These are phyloP conservation scores for Helianthus annuus DNA, from an alignment of 129 eudicot species.

Conservation along the genomic window DNA sequence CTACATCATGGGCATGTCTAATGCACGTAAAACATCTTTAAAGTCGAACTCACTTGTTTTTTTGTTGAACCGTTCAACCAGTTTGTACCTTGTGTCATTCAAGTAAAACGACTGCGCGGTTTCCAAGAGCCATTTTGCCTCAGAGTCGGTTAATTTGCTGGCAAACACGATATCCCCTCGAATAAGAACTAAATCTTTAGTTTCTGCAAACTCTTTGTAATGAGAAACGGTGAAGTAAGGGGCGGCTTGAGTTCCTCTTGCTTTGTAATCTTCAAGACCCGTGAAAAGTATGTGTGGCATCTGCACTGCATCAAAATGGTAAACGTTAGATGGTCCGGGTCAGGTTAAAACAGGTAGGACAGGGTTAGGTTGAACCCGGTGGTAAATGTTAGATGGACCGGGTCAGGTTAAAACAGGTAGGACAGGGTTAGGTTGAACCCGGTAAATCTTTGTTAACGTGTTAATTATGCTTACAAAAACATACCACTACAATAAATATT, in stretches of 20 bases:
- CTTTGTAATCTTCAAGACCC: constrained; percentile 96
- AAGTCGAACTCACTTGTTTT: constrained; percentile 80
- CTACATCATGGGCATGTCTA: constrained; percentile 78
- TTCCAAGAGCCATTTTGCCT: constrained; percentile 86
- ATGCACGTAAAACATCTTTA: constrained; percentile 73
- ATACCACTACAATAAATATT: not conserved
- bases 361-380: not conserved
- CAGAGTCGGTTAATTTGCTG: constrained; percentile 73
- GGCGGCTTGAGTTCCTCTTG: constrained; percentile 95
- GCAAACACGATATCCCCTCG: constrained; percentile 86
- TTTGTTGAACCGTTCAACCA: constrained; percentile 84
- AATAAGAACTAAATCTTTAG: constrained; percentile 78
- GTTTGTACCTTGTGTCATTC: constrained; percentile 78
- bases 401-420: not conserved
- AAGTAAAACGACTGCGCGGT: constrained; percentile 82
- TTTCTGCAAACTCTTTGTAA: constrained; percentile 88
- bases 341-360: not conserved
- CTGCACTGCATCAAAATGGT: constrained; percentile 51
- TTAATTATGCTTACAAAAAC: not conserved
- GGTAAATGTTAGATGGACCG: not conserved
- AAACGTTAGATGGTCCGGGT: not conserved
- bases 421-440: not conserved
- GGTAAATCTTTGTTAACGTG: not conserved
- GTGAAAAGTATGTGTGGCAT: constrained; percentile 86
- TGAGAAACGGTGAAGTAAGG: constrained; percentile 79